Evolutionary conservation across 73 alveolate genomes (phyloP).

Genomic region (Paraurostyla sp.): DNA sequence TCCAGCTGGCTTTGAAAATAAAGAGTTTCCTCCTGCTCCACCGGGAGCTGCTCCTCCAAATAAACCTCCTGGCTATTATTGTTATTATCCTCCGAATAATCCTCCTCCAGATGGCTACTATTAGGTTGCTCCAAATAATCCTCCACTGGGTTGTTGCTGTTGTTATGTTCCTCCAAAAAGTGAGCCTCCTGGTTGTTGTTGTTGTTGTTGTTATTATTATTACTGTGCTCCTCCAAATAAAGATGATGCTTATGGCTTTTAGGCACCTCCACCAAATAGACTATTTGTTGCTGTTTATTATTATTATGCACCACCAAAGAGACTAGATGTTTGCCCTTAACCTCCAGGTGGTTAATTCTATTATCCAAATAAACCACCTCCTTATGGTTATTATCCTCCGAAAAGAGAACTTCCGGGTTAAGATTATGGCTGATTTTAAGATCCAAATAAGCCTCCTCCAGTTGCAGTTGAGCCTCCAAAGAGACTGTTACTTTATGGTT

Average conservation of each 20-base stretch:
- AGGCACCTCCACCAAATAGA: slow-evolving; percentile 16
- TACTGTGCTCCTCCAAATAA: background rate
- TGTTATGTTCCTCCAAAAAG: no score
- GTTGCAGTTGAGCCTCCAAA: background rate
- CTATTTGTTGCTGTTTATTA: background rate
- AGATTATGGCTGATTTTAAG: background rate
- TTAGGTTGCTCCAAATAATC: no score
- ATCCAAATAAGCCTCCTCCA: background rate
- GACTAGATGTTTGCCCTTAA: no score
- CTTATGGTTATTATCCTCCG: background rate
- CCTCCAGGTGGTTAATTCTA: slow-evolving; percentile 39
- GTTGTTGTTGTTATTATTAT: no score
- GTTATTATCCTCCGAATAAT: no score
- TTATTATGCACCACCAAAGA: background rate
- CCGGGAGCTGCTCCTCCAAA: slow-evolving; percentile 36
- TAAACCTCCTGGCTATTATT: no score
- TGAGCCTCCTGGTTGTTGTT: no score
- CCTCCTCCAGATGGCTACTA: no score
- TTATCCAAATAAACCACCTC: background rate
- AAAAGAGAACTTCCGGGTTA: no score
- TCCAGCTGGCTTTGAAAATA: no score
- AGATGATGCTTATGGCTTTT: background rate
- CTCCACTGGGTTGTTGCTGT: no score
- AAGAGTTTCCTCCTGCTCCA: no score
- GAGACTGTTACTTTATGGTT: background rate